Conservation (phyloP, 495 filamentous ascomycete species). For the Penicillium roqueforti region DNA sequence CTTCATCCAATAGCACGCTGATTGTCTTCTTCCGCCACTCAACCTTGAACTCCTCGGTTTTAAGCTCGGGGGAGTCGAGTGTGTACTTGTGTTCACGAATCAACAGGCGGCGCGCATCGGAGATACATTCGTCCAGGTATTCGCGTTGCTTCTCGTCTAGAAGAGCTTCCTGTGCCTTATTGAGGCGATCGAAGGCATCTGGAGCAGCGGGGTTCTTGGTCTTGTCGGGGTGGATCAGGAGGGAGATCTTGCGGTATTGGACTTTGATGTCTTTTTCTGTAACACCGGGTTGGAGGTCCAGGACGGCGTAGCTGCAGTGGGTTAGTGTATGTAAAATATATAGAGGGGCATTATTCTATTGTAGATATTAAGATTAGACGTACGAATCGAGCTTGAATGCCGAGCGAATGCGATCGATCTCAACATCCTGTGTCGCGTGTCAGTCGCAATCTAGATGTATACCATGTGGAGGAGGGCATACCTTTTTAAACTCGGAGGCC, state of each 20-base stretch:
- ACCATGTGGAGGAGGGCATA: constrained; percentile 19
- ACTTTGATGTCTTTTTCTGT: constrained; percentile 95
- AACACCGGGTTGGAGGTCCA: constrained; percentile 93
- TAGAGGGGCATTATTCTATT: not conserved
- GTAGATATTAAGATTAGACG: constrained; percentile 22
- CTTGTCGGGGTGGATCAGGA: constrained; percentile 98
- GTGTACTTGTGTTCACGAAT: constrained; percentile 94
- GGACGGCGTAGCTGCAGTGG: constrained; percentile 73
- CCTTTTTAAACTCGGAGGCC: constrained; percentile 87
- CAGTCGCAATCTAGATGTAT: constrained; percentile 7
- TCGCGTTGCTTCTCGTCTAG: constrained; percentile 90
- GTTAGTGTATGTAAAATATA: not conserved
- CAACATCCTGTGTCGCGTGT: constrained; percentile 65
- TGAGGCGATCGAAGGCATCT: constrained; percentile 94
- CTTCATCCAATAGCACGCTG: constrained; percentile 87
- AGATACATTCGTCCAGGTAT: constrained; percentile 88
- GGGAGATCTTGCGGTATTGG: constrained; percentile 89
- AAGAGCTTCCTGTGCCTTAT: constrained; percentile 86
- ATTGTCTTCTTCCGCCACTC: constrained; percentile 93
- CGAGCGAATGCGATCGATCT: constrained; percentile 90
- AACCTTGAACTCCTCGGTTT: constrained; percentile 67
- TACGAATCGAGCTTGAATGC: constrained; percentile 89
- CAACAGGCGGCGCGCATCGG: constrained; percentile 88
- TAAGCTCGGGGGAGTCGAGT: constrained; percentile 79
- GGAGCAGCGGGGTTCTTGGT: constrained; percentile 87